Percentiles rank a stretch among this genome's conserved stretches.
phyloP scores from a whole-genome alignment of 805 yeast species.

The Lipomyces sp. region DNA sequence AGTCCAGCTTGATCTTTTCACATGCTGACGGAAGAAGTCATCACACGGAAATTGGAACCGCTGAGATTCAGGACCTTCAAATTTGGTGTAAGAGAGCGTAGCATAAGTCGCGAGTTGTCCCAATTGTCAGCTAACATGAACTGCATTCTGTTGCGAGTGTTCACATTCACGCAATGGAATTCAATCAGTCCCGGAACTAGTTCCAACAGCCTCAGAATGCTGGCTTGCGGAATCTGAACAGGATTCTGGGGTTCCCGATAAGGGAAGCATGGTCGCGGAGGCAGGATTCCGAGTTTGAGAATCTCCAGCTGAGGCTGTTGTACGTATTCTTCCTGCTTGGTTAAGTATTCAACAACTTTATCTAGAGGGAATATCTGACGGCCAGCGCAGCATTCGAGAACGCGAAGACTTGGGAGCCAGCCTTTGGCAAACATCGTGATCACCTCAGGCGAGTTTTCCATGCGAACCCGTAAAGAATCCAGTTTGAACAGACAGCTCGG shows the following conservation, averaged over 20 bases:
- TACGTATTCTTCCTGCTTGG: background rate
- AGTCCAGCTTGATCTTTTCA: slow-evolving; percentile 1
- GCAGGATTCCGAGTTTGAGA: background rate
- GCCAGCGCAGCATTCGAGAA: background rate
- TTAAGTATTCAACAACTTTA: background rate
- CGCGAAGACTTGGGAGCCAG: background rate
- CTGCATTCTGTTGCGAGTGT: background rate
- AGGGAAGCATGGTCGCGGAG: background rate
- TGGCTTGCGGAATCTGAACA: background rate
- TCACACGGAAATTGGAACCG: background rate
- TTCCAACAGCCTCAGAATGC: background rate
- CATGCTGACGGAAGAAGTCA: background rate
- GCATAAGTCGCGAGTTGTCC: background rate
- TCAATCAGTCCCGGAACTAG: background rate
- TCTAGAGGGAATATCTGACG: background rate
- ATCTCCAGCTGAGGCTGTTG: background rate
- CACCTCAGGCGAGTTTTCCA: background rate
- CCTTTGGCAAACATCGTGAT: background rate
- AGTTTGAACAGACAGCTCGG: background rate
- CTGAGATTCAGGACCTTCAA: background rate
- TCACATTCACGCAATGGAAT: slow-evolving; percentile 1
- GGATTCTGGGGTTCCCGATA: background rate
- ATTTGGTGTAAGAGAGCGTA: background rate
- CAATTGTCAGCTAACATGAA: background rate
- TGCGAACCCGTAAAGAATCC: background rate